Conservation (phyloP, 495 filamentous ascomycete genomes). For the Penicillium bialowiezense region DNA sequence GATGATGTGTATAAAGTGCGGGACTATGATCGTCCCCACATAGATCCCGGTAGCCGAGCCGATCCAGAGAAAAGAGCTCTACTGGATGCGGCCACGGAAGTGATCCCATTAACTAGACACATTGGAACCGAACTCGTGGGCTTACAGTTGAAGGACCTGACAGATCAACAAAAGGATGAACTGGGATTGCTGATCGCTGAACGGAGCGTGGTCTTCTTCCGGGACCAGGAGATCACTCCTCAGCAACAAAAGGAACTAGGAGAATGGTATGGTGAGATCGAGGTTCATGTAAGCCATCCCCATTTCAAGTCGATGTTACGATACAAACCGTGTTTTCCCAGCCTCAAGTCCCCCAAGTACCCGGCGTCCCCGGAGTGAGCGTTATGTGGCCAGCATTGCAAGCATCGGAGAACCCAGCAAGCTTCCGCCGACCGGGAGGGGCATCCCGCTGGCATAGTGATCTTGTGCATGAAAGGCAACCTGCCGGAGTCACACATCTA, state of each 20-base stretch:
- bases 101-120: constrained; percentile 61
- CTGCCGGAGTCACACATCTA: constrained; percentile 67
- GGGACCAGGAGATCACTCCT: constrained; percentile 67
- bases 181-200: constrained; percentile 70
- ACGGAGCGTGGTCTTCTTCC: constrained; percentile 73
- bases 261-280: constrained; percentile 63
- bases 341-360: constrained; percentile 69
- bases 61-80: constrained; percentile 66
- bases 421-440: constrained; percentile 63
- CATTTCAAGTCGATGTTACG: not conserved
- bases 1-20: constrained; percentile 66
- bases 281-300: constrained; percentile 56
- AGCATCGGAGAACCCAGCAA: constrained; percentile 51
- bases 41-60: constrained; percentile 62
- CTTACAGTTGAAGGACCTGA: constrained; percentile 66
- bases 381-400: constrained; percentile 68
- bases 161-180: constrained; percentile 65
- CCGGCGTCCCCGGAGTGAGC: constrained; percentile 59
- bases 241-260: constrained; percentile 67
- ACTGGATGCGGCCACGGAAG: constrained; percentile 61
- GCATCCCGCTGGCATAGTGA: constrained; percentile 68
- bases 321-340: constrained; percentile 20
- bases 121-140: constrained; percentile 74
- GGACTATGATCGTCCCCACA: constrained; percentile 52
- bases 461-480: constrained; percentile 67